phyloP scores from a whole-genome alignment of 352 stramenopile species.

The Pythium guiyangense region DNA sequence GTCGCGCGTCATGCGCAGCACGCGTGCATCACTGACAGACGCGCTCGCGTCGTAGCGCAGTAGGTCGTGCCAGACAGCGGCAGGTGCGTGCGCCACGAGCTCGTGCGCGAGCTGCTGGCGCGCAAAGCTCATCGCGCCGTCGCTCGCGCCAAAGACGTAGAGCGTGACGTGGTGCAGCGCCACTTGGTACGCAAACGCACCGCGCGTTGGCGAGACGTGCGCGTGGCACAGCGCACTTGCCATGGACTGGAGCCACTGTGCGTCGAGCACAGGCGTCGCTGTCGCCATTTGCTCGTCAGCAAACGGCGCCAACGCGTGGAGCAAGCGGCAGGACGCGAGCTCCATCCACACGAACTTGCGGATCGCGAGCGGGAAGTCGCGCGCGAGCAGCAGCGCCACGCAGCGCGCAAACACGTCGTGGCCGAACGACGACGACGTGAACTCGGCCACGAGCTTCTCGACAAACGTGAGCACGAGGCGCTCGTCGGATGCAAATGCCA shows the following conservation, averaged over 20 bases:
- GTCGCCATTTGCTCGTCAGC: conserved; percentile 11
- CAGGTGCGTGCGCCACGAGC: conserved; percentile 22
- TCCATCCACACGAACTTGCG: conserved; percentile 74
- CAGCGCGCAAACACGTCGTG: conserved; percentile 63
- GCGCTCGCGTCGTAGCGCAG: conserved; percentile 43
- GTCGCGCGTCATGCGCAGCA: conserved; percentile 16
- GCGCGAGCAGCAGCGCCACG: conserved; percentile 50
- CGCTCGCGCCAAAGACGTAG: conserved; percentile 38
- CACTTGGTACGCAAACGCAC: conserved; percentile 51
- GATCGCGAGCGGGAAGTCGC: conserved; percentile 49
- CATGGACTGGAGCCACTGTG: conserved; percentile 45
- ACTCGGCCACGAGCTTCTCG: conserved; percentile 63
- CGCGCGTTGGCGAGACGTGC: conserved; percentile 27
- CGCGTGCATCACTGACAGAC: no score
- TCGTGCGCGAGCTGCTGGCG: conserved; percentile 48
- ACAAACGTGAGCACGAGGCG: conserved; percentile 60
- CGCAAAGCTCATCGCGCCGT: conserved; percentile 33
- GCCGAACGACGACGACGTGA: conserved; percentile 63
- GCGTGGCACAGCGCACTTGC: conserved; percentile 30
- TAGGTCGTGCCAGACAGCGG: conserved; percentile 47
- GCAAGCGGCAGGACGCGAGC: conserved; percentile 38
- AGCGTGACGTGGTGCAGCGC: conserved; percentile 52
- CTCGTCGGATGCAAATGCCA: conserved; percentile 39
- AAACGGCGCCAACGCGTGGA: conserved; percentile 49
- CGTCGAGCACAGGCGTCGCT: conserved; percentile 35